Evolutionary conservation across 75 land plant species (phyloP).

Genomic region (Picea glauca): DNA sequence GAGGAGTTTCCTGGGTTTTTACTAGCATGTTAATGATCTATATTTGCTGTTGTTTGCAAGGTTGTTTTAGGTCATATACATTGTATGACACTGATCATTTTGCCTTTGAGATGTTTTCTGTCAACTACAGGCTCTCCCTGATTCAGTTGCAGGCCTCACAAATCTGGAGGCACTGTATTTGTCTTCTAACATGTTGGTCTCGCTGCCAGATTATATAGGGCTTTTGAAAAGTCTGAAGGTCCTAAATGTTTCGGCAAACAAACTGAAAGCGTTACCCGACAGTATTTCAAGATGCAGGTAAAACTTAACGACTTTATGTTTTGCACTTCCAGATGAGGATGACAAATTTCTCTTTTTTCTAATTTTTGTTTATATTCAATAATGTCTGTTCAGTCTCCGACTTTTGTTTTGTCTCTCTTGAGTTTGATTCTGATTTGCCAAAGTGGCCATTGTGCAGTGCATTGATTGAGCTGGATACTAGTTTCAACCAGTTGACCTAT

Average conservation of each 20-base stretch:
- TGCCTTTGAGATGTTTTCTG: too few species aligned
- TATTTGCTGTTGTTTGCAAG: slow-evolving; percentile 1
- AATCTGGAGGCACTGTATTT: slow-evolving; percentile 62
- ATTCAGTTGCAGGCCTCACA: slow-evolving; percentile 69
- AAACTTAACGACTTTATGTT: neutral
- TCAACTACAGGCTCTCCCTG: slow-evolving; percentile 60
- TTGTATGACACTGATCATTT: too few species aligned
- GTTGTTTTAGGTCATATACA: neutral
- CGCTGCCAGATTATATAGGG: slow-evolving; percentile 91
- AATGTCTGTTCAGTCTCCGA: neutral
- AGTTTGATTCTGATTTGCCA: neutral
- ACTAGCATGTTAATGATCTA: neutral
- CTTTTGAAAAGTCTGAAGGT: slow-evolving; percentile 60
- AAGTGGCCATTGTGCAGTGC: slow-evolving; percentile 38
- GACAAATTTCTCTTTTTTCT: neutral
- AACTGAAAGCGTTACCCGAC: slow-evolving; percentile 61
- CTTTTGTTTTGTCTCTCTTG: neutral
- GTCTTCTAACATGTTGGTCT: slow-evolving; percentile 45
- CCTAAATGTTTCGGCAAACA: slow-evolving; percentile 69
- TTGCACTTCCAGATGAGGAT: neutral
- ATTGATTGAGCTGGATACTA: slow-evolving; percentile 65
- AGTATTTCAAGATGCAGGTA: slow-evolving; percentile 89
- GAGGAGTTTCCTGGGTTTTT: neutral
- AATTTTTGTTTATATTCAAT: neutral
- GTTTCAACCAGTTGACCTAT: slow-evolving; percentile 67